Percentiles rank a stretch among this genome's conserved stretches.
Conservation (phyloP, 1,139 yeast species). For the Nakaseomyces sp. region DNA sequence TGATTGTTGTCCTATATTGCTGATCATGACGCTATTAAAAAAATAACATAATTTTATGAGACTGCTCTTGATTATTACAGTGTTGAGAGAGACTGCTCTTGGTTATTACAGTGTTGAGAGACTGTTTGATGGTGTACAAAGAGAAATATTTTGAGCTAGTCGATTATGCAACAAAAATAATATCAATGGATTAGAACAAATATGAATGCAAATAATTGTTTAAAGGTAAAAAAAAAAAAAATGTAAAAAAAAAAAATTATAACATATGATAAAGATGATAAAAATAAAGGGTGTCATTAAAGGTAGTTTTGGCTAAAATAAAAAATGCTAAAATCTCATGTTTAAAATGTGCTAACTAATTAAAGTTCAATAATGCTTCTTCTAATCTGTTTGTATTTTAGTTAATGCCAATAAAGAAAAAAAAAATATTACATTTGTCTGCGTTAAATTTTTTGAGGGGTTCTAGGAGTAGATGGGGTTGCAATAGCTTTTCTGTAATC, state of each 20-base stretch:
- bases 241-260: neutral
- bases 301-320: neutral
- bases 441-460: constrained; percentile 3
- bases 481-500: neutral
- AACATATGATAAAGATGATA: neutral
- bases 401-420: too few relatives aligned
- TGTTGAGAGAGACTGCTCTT: too few relatives aligned
- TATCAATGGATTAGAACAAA: neutral
- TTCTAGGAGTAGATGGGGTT: too few relatives aligned
- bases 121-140: too few relatives aligned
- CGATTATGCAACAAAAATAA: neutral
- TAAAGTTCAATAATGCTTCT: neutral
- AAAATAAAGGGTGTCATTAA: neutral
- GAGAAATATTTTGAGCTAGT: neutral
- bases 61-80: too few relatives aligned
- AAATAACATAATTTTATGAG: too few relatives aligned
- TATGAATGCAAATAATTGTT: neutral
- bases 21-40: too few relatives aligned
- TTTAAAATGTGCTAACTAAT: too few relatives aligned
- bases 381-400: too few relatives aligned
- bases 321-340: neutral
- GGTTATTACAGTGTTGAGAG: too few relatives aligned
- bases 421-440: neutral
- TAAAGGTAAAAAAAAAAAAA: neutral
- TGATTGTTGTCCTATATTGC: too few relatives aligned